Base-by-base conservation (phyloP, 495 filamentous ascomycete species). In the Xylaria curta region DNA sequence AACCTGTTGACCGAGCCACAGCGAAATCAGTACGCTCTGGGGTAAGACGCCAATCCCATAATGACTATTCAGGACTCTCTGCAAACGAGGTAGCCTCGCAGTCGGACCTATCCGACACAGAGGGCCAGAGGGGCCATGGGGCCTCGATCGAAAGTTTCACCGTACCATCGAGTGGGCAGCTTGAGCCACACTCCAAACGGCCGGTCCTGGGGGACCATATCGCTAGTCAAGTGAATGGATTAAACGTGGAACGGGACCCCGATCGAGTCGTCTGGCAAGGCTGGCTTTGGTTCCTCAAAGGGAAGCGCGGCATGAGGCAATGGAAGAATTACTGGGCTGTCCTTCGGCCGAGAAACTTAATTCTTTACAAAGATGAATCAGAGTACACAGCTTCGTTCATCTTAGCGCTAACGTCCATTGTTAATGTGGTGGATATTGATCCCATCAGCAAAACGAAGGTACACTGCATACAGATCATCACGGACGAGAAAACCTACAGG, bases 251-350 rank as follows among this genome's bases (percentile, higher is more conserved):
- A 60, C 78, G 79, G 31, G 86, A 91, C 26, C 85, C 87, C 42
- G 89, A 94, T 76, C 87, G 94, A 42, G 91, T 98, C 24, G 88
- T 98, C 54, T 97, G 93, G 88, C 94, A 98, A 79, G 94, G 95
- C 24, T 95, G 94, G 83, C 88, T 98, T 49, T 92, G 93, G 79
- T 91, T 93, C 72, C 87, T 97, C 33, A 94, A 93, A 71, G 92
- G 91, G 71, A 95, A 94, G 75, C 86, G 92, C n/a, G 93, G 93
- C 7, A 91, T 99, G 49, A 90, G 91, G 44, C 93, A 96, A 76
- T 99, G 96, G 96, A 98, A 97, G 84, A 91, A 93, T 72, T 85
- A 93, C 42, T 99, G 96, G 96, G 91, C 91, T 0, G 96, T 99
- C 0, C 83, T 98, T n/a, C 92, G 95, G 44, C 91, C 94, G 0